Conservation (phyloP, 164 flowering plant species). For the Magnolia kwangsiensis region DNA sequence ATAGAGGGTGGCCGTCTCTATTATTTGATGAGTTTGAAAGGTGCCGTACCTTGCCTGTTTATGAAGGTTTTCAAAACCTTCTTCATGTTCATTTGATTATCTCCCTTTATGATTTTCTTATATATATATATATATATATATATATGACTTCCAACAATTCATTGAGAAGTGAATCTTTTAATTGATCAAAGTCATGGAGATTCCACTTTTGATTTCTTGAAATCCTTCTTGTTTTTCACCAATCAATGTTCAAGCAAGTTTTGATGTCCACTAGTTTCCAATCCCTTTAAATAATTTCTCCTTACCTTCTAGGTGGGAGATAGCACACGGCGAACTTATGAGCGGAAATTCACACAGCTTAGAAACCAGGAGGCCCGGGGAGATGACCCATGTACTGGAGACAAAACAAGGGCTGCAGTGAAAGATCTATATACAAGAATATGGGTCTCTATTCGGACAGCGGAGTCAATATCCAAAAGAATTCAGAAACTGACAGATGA, state of each 20-base stretch:
- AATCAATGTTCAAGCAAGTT: not conserved
- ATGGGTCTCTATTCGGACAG: constrained; percentile 73
- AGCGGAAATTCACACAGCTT: constrained; percentile 60
- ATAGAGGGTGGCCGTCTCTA: no score
- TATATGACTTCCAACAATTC: no score
- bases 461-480: constrained; percentile 73
- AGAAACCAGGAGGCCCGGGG: constrained; percentile 63
- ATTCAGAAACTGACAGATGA: constrained; percentile 83
- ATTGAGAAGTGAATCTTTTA: no score
- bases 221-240: no score
- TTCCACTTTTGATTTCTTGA: no score
- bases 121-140: no score
- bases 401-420: constrained; percentile 77
- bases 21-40: no score
- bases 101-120: no score
- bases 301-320: constrained; percentile 66
- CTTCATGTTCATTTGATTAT: no score
- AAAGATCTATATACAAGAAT: constrained; percentile 83
- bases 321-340: constrained; percentile 57
- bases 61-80: no score
- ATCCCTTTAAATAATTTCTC: not conserved
- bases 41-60: no score
- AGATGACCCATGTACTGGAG: constrained; percentile 46
- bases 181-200: no score
- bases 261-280: not conserved